Conservation (phyloP, 805 yeast species). For the Kodamaea restingae region DNA sequence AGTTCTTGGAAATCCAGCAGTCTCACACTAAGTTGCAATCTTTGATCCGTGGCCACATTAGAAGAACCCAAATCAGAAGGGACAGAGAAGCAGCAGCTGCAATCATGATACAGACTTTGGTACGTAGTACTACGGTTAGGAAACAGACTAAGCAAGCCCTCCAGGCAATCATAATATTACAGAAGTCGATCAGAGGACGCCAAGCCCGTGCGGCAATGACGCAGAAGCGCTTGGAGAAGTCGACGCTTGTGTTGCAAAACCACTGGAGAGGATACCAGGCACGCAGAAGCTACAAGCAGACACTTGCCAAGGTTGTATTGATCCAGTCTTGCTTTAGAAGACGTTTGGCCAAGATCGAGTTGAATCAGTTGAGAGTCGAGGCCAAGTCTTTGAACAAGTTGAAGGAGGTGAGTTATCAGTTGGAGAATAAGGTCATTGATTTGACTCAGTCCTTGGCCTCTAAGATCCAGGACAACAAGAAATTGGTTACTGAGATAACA, state of each 20-base stretch:
- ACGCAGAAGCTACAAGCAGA: conserved; percentile 47
- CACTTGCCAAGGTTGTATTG: conserved; percentile 55
- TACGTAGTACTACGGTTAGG: conserved; percentile 54
- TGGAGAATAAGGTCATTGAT: conserved; percentile 97
- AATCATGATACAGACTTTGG: conserved; percentile 60
- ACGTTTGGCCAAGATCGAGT: conserved; percentile 63
- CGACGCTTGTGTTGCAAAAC: conserved; percentile 72
- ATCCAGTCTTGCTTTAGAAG: conserved; percentile 80
- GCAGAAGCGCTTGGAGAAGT: conserved; percentile 49
- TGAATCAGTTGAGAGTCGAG: conserved; percentile 66
- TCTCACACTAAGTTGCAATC: conserved; percentile 60
- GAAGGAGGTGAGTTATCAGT: conserved; percentile 85
- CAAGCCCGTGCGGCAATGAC: conserved; percentile 50
- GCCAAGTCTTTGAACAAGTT: conserved; percentile 88
- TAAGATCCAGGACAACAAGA: conserved; percentile 78
- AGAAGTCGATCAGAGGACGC: conserved; percentile 48
- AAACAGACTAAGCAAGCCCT: conserved; percentile 29
- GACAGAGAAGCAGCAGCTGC: conserved; percentile 64
- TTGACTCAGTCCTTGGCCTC: conserved; percentile 79
- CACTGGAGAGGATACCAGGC: conserved; percentile 64
- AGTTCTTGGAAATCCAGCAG: conserved; percentile 50
- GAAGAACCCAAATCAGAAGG: conserved; percentile 50
- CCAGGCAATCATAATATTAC: conserved; percentile 40
- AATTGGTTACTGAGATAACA: conserved; percentile 58
- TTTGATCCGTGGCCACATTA: conserved; percentile 56